A percentile compares a stretch with the other conserved stretches of the same genome.
Evolutionary conservation across 352 stramenopile species (phyloP).

Genomic region (Globisporangium lucens): DNA sequence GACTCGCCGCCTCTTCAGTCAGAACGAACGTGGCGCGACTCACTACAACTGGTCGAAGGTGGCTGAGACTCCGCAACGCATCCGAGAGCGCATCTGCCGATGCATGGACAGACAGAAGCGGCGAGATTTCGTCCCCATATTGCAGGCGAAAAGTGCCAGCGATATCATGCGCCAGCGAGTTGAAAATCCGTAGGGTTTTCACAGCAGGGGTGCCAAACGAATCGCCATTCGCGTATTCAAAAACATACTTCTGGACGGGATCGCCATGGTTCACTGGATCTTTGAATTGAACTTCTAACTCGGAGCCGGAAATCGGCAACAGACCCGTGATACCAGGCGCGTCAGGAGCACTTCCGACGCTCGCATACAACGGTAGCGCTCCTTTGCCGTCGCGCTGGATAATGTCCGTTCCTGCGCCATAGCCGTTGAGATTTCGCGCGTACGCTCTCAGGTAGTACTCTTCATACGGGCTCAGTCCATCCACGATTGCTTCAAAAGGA

Average conservation of each 20-base stretch:
- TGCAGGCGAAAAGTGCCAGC: conserved; percentile 62
- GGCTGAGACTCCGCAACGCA: conserved; percentile 43
- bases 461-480: conserved; percentile 34
- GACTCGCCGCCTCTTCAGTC: conserved; percentile 28
- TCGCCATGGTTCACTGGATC: conserved; percentile 27
- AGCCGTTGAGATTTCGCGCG: conserved; percentile 65
- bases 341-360: conserved; percentile 31
- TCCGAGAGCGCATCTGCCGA: conserved; percentile 31
- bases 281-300: conserved; percentile 39
- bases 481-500: conserved; percentile 61
- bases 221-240: conserved; percentile 55
- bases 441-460: conserved; percentile 70
- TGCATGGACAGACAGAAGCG: conserved; percentile 49
- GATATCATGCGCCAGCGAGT: conserved; percentile 47
- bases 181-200: conserved; percentile 53
- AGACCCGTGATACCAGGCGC: conserved; percentile 34
- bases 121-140: conserved; percentile 50
- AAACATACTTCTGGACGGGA: conserved; percentile 42
- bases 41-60: conserved; percentile 46
- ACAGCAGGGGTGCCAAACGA: conserved; percentile 43
- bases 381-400: conserved; percentile 63
- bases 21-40: conserved; percentile 48
- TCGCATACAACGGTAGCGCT: conserved; percentile 43
- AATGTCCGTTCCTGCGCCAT: conserved; percentile 48
- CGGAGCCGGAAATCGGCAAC: conserved; percentile 55